These are phyloP conservation scores for Thalassiosira mediterranea DNA, from an alignment of 352 stramenopile genomes.

Conservation along the genomic window DNA sequence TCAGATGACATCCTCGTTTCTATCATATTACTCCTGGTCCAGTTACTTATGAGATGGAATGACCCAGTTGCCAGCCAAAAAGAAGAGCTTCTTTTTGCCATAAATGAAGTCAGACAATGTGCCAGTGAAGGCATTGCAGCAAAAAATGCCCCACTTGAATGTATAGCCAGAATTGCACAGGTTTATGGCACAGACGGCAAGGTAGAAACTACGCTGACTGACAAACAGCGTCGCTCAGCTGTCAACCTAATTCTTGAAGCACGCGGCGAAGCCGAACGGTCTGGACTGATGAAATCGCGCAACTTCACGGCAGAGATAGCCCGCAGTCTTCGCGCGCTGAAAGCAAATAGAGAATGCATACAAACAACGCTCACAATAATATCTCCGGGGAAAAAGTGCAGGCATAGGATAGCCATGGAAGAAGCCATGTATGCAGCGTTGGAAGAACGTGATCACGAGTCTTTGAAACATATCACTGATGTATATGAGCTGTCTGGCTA, in stretches of 20 bases:
- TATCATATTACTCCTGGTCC: neutral
- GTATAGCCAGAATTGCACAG: conserved; percentile 49
- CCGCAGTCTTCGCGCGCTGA: conserved; percentile 40
- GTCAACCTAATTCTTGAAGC: conserved; percentile 57
- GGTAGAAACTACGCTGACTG: conserved; percentile 15
- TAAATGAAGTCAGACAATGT: conserved; percentile 59
- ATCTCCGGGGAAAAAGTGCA: conserved; percentile 13
- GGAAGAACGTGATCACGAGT: conserved; percentile 35
- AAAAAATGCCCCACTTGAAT: conserved; percentile 54
- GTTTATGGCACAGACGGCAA: conserved; percentile 18
- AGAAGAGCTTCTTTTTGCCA: conserved; percentile 64
- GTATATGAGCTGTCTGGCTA: conserved; percentile 42
- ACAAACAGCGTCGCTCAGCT: conserved; percentile 31
- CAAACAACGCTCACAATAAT: conserved; percentile 46
- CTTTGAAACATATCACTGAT: conserved; percentile 26
- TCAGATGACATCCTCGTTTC: neutral
- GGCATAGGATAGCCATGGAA: conserved; percentile 46
- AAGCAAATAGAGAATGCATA: conserved; percentile 47
- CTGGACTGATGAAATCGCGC: conserved; percentile 45
- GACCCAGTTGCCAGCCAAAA: conserved; percentile 56
- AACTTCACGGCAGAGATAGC: conserved; percentile 56
- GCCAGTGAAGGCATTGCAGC: conserved; percentile 36
- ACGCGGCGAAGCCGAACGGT: conserved; percentile 37
- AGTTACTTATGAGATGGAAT: conserved; percentile 77
- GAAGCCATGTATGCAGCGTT: conserved; percentile 40